Evolutionary conservation across 2,329 filamentous ascomycete species (phyloP).

Genomic region (Venturia nashicola): DNA sequence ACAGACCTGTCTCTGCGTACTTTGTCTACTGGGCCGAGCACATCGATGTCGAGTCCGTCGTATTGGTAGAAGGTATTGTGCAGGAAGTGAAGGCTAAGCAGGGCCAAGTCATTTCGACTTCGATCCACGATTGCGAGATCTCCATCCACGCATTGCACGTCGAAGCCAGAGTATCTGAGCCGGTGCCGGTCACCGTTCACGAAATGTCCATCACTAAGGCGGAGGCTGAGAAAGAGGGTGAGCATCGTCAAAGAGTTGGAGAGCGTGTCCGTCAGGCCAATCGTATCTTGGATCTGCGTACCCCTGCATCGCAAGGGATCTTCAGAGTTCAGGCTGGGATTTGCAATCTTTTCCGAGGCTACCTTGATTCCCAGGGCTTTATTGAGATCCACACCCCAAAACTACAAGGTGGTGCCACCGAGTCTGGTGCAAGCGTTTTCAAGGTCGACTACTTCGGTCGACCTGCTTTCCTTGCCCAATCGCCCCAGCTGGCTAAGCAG

Average conservation of each 20-base stretch:
- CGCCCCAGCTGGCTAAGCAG: slow-evolving; percentile 84
- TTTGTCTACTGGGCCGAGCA: slow-evolving; percentile 86
- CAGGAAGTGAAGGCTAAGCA: slow-evolving; percentile 54
- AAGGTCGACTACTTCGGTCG: slow-evolving; percentile 84
- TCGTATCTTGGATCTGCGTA: slow-evolving; percentile 72
- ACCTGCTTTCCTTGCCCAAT: slow-evolving; percentile 79
- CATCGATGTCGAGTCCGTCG: slow-evolving; percentile 63
- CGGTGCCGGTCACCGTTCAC: slow-evolving; percentile 57
- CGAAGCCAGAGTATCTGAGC: slow-evolving; percentile 46
- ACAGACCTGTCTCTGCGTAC: slow-evolving; percentile 51
- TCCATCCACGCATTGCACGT: slow-evolving; percentile 54
- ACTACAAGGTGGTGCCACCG: slow-evolving; percentile 77
- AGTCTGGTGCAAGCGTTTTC: slow-evolving; percentile 86
- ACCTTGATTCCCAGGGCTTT: slow-evolving; percentile 64
- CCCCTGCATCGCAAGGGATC: slow-evolving; percentile 75
- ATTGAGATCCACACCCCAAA: slow-evolving; percentile 93
- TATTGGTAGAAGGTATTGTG: slow-evolving; percentile 62
- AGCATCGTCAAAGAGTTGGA: slow-evolving; percentile 48
- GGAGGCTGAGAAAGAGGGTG: slow-evolving; percentile 44
- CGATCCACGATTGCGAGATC: slow-evolving; percentile 65
- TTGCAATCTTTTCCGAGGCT: slow-evolving; percentile 64
- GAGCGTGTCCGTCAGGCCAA: slow-evolving; percentile 65
- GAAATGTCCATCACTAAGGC: slow-evolving; percentile 52
- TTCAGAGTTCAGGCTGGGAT: slow-evolving; percentile 79
- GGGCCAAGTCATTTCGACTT: slow-evolving; percentile 61